Conservation (phyloP, 1,139 yeast species). For the Zygosaccharomyces sapae region DNA sequence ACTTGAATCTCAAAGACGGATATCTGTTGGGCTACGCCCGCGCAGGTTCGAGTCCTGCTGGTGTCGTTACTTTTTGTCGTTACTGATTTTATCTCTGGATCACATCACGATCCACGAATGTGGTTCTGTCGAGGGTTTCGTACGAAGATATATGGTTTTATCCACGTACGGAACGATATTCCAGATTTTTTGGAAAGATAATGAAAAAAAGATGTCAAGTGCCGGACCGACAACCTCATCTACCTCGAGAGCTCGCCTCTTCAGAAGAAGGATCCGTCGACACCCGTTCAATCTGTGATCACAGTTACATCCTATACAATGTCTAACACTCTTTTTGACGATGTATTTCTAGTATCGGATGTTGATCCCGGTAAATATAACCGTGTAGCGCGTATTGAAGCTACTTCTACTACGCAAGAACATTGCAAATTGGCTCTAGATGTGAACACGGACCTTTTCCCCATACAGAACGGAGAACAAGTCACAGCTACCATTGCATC, state of each 20-base stretch:
- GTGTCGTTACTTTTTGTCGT: neutral
- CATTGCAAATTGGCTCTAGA: constrained; percentile 89
- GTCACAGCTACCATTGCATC: constrained; percentile 87
- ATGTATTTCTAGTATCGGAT: constrained; percentile 80
- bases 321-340: constrained; percentile 89
- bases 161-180: neutral
- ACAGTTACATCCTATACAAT: too few species aligned
- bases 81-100: too few species aligned
- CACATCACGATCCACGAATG: too few species aligned
- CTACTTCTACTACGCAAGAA: constrained; percentile 75
- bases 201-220: too few species aligned
- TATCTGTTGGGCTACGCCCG: constrained; percentile 42
- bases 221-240: too few species aligned
- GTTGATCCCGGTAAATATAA: constrained; percentile 89
- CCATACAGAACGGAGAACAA: constrained; percentile 72
- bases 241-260: constrained; percentile 1
- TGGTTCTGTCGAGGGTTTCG: too few species aligned
- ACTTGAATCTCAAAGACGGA: constrained; percentile 2
- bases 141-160: neutral
- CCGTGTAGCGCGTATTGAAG: constrained; percentile 86
- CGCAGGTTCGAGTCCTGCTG: constrained; percentile 41
- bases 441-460: constrained; percentile 87
- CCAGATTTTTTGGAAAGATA: neutral
- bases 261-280: neutral
- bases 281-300: neutral